Evolutionary conservation across 768 basidiomycete species (phyloP), one percentile per base, ranked within the genome.

Genomic region (Kwoniella sp.): DNA sequence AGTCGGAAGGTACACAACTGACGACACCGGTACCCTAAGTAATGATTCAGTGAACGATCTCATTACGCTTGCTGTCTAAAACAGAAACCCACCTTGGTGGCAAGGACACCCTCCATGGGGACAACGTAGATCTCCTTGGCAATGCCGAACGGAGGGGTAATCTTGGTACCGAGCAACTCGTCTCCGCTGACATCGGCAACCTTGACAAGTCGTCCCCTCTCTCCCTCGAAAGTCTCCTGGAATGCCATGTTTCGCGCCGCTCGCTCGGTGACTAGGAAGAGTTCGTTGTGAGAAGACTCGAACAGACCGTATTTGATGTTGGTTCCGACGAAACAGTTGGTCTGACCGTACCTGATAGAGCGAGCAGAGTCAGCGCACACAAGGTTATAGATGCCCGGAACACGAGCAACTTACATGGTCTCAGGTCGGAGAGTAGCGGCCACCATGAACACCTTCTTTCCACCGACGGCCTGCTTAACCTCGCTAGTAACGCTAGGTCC

Each of bases 221-320:
- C 84, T n/a, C 69, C 64, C 3, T 86, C 85, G 63, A 89, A 88
- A 59, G 87, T 87, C 12, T 92, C 92, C 82, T 98, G 93, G 87
- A 89, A 97, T 0, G 93, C 87, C 93, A 98, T 96, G 80, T 96
- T 98, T n/a, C 95, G 88, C 4, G 92, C 93, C 0, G 93, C 88
- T 51, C 94, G 91, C 65, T 88, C 82, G 12, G 93, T 93, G 81
- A 91, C 88, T 4, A 99, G 83, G 83, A 90, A 97, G 23, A 93
- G 90, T 72, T 93, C 92, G 30, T 75, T 80, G 54, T 80, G 79
- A 38, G 87, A 85, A 17, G 73, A 81, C 90, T 89, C 88, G 80
- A 90, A 98, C 34, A 99, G 83, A 38, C 93, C 93, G 77, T 99
- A 99, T 69, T 91, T 92, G 83, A 98, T 88, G 48, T 84, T 81